These are phyloP conservation scores for Suillus discolor DNA, from an alignment of 768 basidiomycete genomes.

Conservation along the genomic window DNA sequence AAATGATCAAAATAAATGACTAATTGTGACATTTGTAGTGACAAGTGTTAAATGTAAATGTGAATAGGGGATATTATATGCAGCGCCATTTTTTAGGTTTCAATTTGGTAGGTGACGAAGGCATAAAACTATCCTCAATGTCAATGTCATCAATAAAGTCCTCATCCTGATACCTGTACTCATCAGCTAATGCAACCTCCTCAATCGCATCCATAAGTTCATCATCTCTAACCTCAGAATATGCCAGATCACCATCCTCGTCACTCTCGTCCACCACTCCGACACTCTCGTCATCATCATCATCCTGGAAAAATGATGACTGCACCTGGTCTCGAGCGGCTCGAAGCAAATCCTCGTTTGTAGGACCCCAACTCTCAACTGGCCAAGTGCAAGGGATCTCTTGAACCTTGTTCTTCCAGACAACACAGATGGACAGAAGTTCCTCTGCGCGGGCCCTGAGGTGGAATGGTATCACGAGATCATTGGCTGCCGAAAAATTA, in stretches of 20 bases:
- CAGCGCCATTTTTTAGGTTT: not conserved
- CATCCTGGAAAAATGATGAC: not conserved
- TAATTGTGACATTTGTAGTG: not conserved
- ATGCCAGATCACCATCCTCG: not conserved
- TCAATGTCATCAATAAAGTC: not conserved
- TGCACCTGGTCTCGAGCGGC: too few relatives aligned
- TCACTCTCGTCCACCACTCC: not conserved
- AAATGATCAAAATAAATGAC: not conserved
- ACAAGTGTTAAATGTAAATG: not conserved
- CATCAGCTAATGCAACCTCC: constrained; percentile 12
- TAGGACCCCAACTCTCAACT: too few relatives aligned
- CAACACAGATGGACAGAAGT: too few relatives aligned
- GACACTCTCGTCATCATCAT: not conserved
- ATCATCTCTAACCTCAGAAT: constrained; percentile 5
- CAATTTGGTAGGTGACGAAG: not conserved
- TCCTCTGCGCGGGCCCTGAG: too few relatives aligned
- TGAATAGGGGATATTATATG: not conserved
- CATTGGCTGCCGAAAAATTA: too few relatives aligned
- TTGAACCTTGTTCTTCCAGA: too few relatives aligned
- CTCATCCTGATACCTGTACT: constrained; percentile 2
- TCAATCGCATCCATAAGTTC: constrained; percentile 6
- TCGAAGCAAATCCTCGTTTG: too few relatives aligned
- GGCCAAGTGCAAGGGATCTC: too few relatives aligned
- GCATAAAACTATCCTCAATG: constrained; percentile 1
- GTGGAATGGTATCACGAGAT: too few relatives aligned